Conservation (phyloP, 2,329 filamentous ascomycete species). For the Huntiella omanensis region DNA sequence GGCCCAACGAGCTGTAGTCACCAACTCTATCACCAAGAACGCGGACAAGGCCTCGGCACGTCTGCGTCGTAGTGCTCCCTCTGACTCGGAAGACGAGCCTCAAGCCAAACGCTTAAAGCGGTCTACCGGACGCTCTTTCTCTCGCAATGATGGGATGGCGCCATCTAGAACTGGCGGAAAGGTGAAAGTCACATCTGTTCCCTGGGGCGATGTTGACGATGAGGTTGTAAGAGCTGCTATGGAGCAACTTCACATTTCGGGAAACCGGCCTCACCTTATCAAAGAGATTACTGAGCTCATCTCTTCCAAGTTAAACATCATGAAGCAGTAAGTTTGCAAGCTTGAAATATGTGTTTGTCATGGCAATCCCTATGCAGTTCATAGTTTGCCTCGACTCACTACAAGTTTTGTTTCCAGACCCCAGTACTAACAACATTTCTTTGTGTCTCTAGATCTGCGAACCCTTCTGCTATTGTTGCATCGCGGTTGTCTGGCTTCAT, state of each 20-base stretch:
- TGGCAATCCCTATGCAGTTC: too few species aligned
- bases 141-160: slow-evolving; percentile 24
- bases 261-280: slow-evolving; percentile 81
- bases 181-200: slow-evolving; percentile 53
- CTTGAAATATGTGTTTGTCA: background rate
- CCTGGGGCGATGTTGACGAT: slow-evolving; percentile 74
- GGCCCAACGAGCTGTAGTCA: slow-evolving; percentile 36
- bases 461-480: slow-evolving; percentile 86
- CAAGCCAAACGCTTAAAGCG: slow-evolving; percentile 44
- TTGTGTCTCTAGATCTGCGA: slow-evolving; percentile 55
- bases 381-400: background rate
- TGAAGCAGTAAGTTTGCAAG: slow-evolving; percentile 61
- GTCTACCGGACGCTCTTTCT: slow-evolving; percentile 19
- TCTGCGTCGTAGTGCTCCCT: slow-evolving; percentile 12
- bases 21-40: slow-evolving; percentile 20
- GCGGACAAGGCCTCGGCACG: slow-evolving; percentile 11
- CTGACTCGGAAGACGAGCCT: slow-evolving; percentile 18
- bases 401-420: background rate
- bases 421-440: slow-evolving; percentile 6
- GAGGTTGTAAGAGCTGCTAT: slow-evolving; percentile 89
- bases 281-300: slow-evolving; percentile 79
- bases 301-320: slow-evolving; percentile 55
- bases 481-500: slow-evolving; percentile 79
- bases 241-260: slow-evolving; percentile 69
- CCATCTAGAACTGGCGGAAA: slow-evolving; percentile 72